These are phyloP conservation scores for Cryptomeria japonica DNA, from an alignment of 75 land plant genomes.

Conservation along the genomic window DNA sequence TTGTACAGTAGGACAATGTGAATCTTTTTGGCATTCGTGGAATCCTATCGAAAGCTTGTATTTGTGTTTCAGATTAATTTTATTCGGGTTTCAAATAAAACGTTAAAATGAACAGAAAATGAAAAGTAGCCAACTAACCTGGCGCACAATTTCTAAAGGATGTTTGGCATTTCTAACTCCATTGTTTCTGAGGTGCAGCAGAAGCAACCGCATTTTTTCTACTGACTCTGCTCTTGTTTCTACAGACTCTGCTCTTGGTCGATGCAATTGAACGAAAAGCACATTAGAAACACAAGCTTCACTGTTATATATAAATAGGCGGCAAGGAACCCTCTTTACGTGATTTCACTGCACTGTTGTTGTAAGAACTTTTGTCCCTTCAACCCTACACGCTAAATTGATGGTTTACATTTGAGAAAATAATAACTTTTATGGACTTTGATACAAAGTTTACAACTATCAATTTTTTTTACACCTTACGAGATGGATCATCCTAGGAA, in stretches of 20 bases:
- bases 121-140: neutral
- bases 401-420: no score
- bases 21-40: neutral
- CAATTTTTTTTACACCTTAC: no score
- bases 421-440: no score
- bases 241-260: neutral
- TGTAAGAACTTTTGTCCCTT: no score
- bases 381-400: no score
- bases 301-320: neutral
- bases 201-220: constrained; percentile 2
- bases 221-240: neutral
- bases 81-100: neutral
- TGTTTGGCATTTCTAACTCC: neutral
- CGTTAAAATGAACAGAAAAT: neutral
- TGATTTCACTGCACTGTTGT: no score
- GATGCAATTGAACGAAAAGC: neutral
- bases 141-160: neutral
- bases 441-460: no score
- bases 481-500: no score
- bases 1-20: neutral
- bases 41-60: neutral
- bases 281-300: neutral
- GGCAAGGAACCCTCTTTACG: neutral
- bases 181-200: neutral
- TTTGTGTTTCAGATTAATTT: neutral